phyloP scores from a whole-genome alignment of 148 eudicot genomes.

The Vaccinium myrtillus region DNA sequence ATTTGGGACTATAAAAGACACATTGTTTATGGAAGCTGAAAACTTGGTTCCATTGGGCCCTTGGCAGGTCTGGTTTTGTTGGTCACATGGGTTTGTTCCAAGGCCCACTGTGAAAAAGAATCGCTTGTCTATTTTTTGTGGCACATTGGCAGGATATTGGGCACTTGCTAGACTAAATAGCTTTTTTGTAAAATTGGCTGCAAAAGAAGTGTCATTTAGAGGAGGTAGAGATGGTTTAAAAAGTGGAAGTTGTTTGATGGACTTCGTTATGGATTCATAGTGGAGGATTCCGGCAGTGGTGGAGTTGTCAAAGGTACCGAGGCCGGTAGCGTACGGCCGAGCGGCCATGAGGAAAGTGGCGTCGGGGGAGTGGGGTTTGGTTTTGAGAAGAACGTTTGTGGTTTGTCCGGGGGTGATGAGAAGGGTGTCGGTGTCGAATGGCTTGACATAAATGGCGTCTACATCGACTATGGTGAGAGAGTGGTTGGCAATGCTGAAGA shows the following conservation, averaged over 20 bases:
- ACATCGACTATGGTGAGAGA: slow-evolving; percentile 43
- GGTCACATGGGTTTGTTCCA: slow-evolving; percentile 58
- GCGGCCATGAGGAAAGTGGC: slow-evolving; percentile 62
- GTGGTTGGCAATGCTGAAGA: slow-evolving; percentile 65
- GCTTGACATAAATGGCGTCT: slow-evolving; percentile 50
- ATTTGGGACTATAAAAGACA: slow-evolving; percentile 25
- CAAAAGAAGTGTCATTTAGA: slow-evolving; percentile 53
- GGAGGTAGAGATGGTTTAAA: slow-evolving; percentile 50
- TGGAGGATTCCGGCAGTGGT: slow-evolving; percentile 56
- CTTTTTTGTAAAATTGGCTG: slow-evolving; percentile 38
- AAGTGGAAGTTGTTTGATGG: slow-evolving; percentile 41
- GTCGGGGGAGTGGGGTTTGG: slow-evolving; percentile 34
- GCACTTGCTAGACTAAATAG: slow-evolving; percentile 51
- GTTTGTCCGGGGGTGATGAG: slow-evolving; percentile 57
- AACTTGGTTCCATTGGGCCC: slow-evolving; percentile 41
- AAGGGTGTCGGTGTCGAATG: slow-evolving; percentile 36
- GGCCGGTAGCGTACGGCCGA: slow-evolving; percentile 60
- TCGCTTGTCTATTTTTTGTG: slow-evolving; percentile 39
- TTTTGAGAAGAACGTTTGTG: slow-evolving; percentile 49
- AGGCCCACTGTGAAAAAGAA: slow-evolving; percentile 66
- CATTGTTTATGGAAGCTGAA: slow-evolving; percentile 32
- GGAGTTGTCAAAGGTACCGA: slow-evolving; percentile 66
- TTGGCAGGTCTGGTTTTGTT: slow-evolving; percentile 34
- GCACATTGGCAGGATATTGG: slow-evolving; percentile 62
- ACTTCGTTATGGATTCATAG: slow-evolving; percentile 30